Evolutionary conservation across 1,284 basidiomycete species (phyloP), one percentile per base, ranked within the genome.

Genomic region (Agroathelia rolfsii): DNA sequence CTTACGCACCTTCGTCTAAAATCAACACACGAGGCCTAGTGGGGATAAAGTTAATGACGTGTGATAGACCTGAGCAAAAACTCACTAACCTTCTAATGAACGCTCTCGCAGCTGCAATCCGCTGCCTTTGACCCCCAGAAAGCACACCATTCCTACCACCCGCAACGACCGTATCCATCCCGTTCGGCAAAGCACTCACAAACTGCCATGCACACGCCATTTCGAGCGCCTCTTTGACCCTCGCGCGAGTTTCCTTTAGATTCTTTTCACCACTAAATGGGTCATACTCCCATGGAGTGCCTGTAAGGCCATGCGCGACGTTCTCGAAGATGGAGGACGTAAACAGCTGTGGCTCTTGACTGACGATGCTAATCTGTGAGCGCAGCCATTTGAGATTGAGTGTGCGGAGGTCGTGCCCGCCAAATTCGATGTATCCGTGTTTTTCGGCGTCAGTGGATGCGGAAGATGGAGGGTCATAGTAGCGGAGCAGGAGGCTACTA

Each of bases 71-170:
- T n/a, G n/a, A n/a, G n/a, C n/a, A n/a, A n/a, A n/a, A n/a, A n/a
- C n/a, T n/a, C n/a, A n/a, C n/a, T n/a, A n/a, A n/a, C n/a, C n/a
- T n/a, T n/a, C n/a, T n/a, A n/a, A n/a, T n/a, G n/a, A n/a, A n/a
- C n/a, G 77, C 78, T 30, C 79, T 68, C 2, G 76, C 76, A 42
- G 78, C 77, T 19, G 76, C 76, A 18, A 79, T 66, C 42, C 78
- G 72, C 51, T 81, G 64, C 66, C 79, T 66, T 66, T 82, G 78
- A n/a, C 79, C 79, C 36, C 79, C 80, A 10, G 70, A 74, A 1
- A 84, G 56, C 19, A 80, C 56, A 63, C 77, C 73, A 3, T 78
- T 80, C 22, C 76, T 66, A 48, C 83, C 79, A 28, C 80, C 80
- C n/a, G n/a, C n/a, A 40, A 83, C 76, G 44, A 72, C 55, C 4